Evolutionary conservation across 1,284 basidiomycete genomes (phyloP).

Genomic region (Retiboletus flavoniger): DNA sequence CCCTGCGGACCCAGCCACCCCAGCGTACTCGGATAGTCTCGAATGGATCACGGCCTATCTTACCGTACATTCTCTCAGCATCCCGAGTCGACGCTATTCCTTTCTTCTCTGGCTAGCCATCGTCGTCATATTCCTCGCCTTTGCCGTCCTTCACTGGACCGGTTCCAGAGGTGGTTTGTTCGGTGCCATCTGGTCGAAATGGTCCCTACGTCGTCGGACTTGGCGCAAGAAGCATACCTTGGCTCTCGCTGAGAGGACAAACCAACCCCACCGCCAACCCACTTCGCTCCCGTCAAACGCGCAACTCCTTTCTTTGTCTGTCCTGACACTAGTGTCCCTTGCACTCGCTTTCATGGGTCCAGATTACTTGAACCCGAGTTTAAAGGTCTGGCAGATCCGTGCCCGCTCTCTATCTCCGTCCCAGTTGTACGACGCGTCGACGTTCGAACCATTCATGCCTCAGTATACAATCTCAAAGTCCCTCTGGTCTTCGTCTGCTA

Average conservation of each 20-base stretch:
- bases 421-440: conserved; percentile 27
- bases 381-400: conserved; percentile 44
- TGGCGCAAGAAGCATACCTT: conserved; percentile 35
- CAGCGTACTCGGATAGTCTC: conserved; percentile 43
- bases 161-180: conserved; percentile 42
- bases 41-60: conserved; percentile 60
- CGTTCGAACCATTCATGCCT: conserved; percentile 41
- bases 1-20: conserved; percentile 26
- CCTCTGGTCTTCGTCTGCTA: conserved; percentile 75
- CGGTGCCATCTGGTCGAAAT: conserved; percentile 53
- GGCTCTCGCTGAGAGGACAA: conserved; percentile 18
- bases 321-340: conserved; percentile 45
- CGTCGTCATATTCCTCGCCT: conserved; percentile 40
- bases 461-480: conserved; percentile 68
- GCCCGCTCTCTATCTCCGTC: conserved; percentile 9
- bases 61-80: conserved; percentile 51
- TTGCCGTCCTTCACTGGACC: conserved; percentile 42
- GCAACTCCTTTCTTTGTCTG: conserved; percentile 48
- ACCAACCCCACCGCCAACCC: conserved; percentile 44
- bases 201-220: conserved; percentile 54
- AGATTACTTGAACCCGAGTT: conserved; percentile 69
- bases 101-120: conserved; percentile 55
- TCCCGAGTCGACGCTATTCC: conserved; percentile 53
- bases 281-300: conserved; percentile 61
- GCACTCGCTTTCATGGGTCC: conserved; percentile 61